These are phyloP conservation scores for Pulveroboletus frians DNA, from an alignment of 768 basidiomycete genomes.

Conservation along the genomic window DNA sequence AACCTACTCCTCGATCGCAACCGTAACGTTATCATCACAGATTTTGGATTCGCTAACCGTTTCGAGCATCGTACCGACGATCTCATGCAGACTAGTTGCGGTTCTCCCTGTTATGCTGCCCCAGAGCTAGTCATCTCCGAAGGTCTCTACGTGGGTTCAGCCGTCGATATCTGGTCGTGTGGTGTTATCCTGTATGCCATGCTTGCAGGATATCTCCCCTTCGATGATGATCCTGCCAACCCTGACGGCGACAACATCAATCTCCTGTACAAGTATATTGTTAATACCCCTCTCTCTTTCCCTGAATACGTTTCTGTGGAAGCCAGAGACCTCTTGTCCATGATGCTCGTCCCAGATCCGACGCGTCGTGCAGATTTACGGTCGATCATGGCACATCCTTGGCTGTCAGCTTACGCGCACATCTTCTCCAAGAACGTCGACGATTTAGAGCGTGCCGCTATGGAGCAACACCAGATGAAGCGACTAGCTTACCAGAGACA, in stretches of 20 bases:
- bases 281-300: slow-evolving; percentile 93
- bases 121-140: slow-evolving; percentile 98
- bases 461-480: slow-evolving; percentile 83
- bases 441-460: slow-evolving; percentile 73
- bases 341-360: slow-evolving; percentile 96
- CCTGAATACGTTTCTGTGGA: slow-evolving; percentile 89
- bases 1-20: slow-evolving; percentile 95
- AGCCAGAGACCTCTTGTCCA: slow-evolving; percentile 76
- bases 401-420: slow-evolving; percentile 54
- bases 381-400: slow-evolving; percentile 81
- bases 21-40: slow-evolving; percentile 98
- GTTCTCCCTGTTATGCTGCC: slow-evolving; percentile 96
- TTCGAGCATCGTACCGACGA: slow-evolving; percentile 92
- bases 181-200: slow-evolving; percentile 96
- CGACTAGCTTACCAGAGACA: slow-evolving; percentile 75
- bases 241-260: slow-evolving; percentile 99
- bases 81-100: slow-evolving; percentile 97
- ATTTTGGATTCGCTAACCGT: slow-evolving; percentile 98
- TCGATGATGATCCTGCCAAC: slow-evolving; percentile 97
- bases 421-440: slow-evolving; percentile 66
- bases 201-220: slow-evolving; percentile 97
- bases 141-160: slow-evolving; percentile 93
- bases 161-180: slow-evolving; percentile 97
- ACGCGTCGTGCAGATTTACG: slow-evolving; percentile 68
- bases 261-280: slow-evolving; percentile 96